Base-by-base conservation (phyloP, 78 protist species). In the Blattamonas nauphoetae region DNA sequence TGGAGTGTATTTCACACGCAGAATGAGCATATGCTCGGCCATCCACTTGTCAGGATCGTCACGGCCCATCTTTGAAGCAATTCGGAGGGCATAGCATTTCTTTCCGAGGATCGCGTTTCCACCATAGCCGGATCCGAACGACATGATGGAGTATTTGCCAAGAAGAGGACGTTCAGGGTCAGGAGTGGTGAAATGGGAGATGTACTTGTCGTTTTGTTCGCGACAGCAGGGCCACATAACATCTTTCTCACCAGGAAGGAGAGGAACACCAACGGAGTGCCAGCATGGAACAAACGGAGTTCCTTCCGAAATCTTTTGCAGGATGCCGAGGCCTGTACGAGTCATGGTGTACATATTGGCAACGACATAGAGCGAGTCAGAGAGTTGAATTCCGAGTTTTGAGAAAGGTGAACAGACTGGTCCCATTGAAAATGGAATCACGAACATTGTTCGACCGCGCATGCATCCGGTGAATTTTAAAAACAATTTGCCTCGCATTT, bases 71-170 rank as follows among this genome's bases (percentile, higher is more conserved):
- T 78, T 44, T 33, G 94, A 91, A 1, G 98, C 98, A n/a, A 96
- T 91, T 45, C 98, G 87, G 35, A 96, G 87, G 0, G 97, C 96
- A 6, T 71, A 78, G 86, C 96, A 94, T 88, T 96, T 96, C 92
- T 96, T 96, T 80, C 97, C 96, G 0, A 95, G 91, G 2, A 95
- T 85, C n/a, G 97, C 95, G 45, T 95, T 94, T 33, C 97, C 97
- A 45, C 97, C 97, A 35, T 95, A 94, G 5, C 97, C 96, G 34
- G 88, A 42, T 3, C 97, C 96, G 63, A 64, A 92, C 34, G 94
- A 90, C 81, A 87, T 90, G 44, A 95, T 92, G 32, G 89, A 44
- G 34, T 29, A 29, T n/a, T 82, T 41, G 36, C 88, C 36, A 5
- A 45, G 85, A 43, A 91, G 94, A 43, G 95, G 96, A 21, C 41